Evolutionary conservation across 495 filamentous ascomycete genomes (phyloP), one percentile per base, ranked within the genome.

Genomic region (Apodospora peruviana): DNA sequence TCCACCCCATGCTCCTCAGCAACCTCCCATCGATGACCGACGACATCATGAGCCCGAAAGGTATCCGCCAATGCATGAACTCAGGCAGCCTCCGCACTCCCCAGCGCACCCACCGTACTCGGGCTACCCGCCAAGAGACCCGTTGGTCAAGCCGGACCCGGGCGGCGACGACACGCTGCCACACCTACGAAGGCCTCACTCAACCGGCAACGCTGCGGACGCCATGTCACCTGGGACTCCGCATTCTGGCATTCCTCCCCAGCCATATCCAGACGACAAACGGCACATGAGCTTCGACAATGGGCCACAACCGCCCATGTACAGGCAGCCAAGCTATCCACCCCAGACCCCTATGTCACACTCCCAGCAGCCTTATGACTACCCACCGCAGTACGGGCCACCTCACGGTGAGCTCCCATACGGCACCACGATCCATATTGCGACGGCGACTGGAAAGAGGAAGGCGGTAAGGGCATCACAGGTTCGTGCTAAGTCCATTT

Each of bases 401-500:
- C 39, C 46, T 8, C 56, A 60, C 43, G 44, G 40, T 55, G 62
- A 64, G 8, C 53, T 48, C 25, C 53, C 48, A 35, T 73, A 66
- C 59, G 27, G 27, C 4, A 62, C n/a, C n/a, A n/a, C 51, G 47
- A 68, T 61, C 40, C 58, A 65, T 17, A 59, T 58, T 32, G 64
- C 68, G 19, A 47, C 65, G 7, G 45, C 57, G n/a, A 58, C 60
- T 37, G 65, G 66, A 9, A 77, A 77, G 62, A 65, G 71, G 53
- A 77, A 75, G 60, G 69, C 71, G 23, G 71, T 74, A 40, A 63
- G 73, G 43, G 73, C 73, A n/a, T 74, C 73, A 8, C 73, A 76
- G 66, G 73, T 74, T 56, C 43, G 67, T 45, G 37, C 34, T 51
- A 42, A 32, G 45, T 46, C 24, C 11, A 8, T 43, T 24, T 21